Conservation (phyloP, 352 stramenopile genomes). For the Pythium apleroticum region DNA sequence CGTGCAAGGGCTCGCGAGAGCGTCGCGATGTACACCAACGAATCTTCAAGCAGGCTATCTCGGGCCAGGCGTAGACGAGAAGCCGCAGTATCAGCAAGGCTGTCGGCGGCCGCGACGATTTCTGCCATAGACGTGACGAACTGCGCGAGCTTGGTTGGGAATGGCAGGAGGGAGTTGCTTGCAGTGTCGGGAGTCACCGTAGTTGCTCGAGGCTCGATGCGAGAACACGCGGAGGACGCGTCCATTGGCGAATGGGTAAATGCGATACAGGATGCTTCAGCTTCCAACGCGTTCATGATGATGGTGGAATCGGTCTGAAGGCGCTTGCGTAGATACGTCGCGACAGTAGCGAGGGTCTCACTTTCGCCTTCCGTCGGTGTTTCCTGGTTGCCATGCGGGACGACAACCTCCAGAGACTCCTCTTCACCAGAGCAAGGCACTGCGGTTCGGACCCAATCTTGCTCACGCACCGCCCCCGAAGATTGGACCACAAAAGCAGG, state of each 20-base stretch:
- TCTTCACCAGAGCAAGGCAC: no score
- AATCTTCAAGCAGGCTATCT: neutral
- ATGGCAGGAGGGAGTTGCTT: slow-evolving; percentile 6
- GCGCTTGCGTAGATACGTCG: no score
- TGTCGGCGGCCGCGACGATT: no score
- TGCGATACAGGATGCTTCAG: neutral
- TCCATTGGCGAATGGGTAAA: no score
- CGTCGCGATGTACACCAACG: slow-evolving; percentile 4
- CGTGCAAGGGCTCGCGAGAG: neutral
- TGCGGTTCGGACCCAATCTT: no score
- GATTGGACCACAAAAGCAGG: no score
- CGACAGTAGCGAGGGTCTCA: no score
- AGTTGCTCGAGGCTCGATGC: neutral
- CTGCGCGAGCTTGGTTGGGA: slow-evolving; percentile 21
- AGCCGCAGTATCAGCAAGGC: neutral
- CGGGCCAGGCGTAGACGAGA: slow-evolving; percentile 8
- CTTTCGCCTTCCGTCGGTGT: no score
- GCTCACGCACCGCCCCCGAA: no score
- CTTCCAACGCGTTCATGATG: neutral
- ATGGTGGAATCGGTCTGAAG: no score
- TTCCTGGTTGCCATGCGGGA: no score
- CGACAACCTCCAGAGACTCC: no score
- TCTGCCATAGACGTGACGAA: slow-evolving; percentile 20
- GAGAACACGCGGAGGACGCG: neutral
- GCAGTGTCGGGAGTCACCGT: neutral